phyloP scores from a whole-genome alignment of 257 asterid genomes.

The Mentha longifolia region DNA sequence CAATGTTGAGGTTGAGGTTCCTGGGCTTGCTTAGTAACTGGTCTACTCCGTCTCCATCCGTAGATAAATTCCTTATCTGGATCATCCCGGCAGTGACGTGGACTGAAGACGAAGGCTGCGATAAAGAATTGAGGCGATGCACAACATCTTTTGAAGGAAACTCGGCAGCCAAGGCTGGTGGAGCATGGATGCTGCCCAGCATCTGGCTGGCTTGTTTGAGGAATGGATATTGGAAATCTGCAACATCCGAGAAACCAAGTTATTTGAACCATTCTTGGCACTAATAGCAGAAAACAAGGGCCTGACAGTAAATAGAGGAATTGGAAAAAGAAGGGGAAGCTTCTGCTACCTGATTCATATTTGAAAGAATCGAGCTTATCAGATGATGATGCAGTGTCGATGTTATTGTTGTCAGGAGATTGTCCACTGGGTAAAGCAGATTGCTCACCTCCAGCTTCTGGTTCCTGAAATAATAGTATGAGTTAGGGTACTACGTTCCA shows the following conservation, averaged over 20 bases:
- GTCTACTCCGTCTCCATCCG: slow-evolving; percentile 37
- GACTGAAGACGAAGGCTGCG: slow-evolving; percentile 60
- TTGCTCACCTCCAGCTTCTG: slow-evolving; percentile 39
- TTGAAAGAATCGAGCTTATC: slow-evolving; percentile 43
- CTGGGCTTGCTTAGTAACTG: slow-evolving; percentile 52
- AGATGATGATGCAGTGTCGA: slow-evolving; percentile 47
- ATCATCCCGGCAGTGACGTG: slow-evolving; percentile 84
- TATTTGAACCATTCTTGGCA: neutral
- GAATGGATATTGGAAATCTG: slow-evolving; percentile 70
- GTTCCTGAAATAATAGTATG: slow-evolving; percentile 45
- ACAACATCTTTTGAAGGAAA: slow-evolving; percentile 66
- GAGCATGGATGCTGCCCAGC: slow-evolving; percentile 84
- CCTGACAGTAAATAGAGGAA: neutral
- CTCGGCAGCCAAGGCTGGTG: slow-evolving; percentile 91
- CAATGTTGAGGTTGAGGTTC: slow-evolving; percentile 55
- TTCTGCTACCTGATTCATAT: slow-evolving; percentile 53
- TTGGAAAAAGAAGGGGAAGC: neutral
- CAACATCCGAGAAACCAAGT: slow-evolving; percentile 22
- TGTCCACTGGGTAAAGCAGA: slow-evolving; percentile 39
- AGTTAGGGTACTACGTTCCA: slow-evolving; percentile 21
- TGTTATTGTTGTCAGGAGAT: slow-evolving; percentile 18
- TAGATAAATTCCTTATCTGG: slow-evolving; percentile 44
- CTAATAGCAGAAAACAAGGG: neutral
- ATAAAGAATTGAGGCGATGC: slow-evolving; percentile 51
- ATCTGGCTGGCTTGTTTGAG: slow-evolving; percentile 71